Evolutionary conservation across 2,329 filamentous ascomycete species (phyloP), one percentile per base, ranked within the genome.

Genomic region (Cryphonectria nitschkei): DNA sequence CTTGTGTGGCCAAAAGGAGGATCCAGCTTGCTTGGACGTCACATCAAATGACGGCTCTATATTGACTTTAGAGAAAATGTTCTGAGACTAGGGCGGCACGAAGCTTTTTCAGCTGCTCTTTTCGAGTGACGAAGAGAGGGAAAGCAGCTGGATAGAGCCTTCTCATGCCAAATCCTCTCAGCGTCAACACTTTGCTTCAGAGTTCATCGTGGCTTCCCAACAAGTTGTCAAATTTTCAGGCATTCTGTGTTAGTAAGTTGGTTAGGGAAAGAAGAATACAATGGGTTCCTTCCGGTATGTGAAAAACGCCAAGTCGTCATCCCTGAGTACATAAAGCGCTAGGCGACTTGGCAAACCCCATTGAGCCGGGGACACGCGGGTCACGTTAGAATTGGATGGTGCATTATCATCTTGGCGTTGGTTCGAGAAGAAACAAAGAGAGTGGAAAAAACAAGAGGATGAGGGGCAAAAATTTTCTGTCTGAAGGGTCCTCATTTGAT

Each of bases 351-450:
- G 54, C 54, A 58, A 34, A 19, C 19, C 2, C 26, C 54, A 32
- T 32, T 34, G 54, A 19, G 54, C 26, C 54, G 26, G 46, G 46
- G 46, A 1, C 26, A 26, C 54, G 26, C 54, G 54, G 26, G 26
- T 58, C 54, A 32, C 34, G 29, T 58, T 19, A 34, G 26, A 34
- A 32, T 19, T 32, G 14, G 26, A 19, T 29, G 14, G 14, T 58
- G 54, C 54, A 32, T 58, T 58, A 58, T 58, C 54, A 32, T 58
- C 54, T 58, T 58, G 54, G 54, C 54, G 16, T n/a, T 50, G 46
- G 46, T 50, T n/a, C 46, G 8, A 22, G 26, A 46, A n/a, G 46
- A 11, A 11, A n/a, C 3, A 50, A n/a, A 50, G 8, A n/a, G 16
- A 50, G 41, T 8, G 2, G 22, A 29, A 29, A 29, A 56, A 32